Evolutionary conservation across 192 early-diverging fungal species (phyloP), one percentile per base, ranked within the genome.

Genomic region (Linnemannia schmuckeri): DNA sequence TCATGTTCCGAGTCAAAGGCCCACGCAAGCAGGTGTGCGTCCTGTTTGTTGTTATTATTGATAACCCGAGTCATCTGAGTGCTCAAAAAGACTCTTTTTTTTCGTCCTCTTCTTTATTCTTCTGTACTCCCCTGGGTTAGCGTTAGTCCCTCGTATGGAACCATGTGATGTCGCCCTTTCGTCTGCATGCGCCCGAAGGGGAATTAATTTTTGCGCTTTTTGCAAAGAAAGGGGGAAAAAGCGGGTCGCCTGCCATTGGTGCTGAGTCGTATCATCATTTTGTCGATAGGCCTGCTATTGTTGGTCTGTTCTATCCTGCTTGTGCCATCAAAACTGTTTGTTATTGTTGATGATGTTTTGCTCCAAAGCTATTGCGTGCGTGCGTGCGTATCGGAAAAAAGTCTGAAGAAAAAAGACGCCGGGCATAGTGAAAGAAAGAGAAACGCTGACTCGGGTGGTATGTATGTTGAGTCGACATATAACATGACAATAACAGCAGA

Each of bases 191-290:
- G 27, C 30, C 27, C 30, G 12, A 66, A 33, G 27, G 30, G n/a
- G 61, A 66, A 66, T 66, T 66, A 66, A 66, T 66, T 35, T 33
- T 66, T 66, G 61, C 61, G 49, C 49, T 52, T 33, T 52, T 33
- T 66, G 12, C 30, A 66, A 66, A 33, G n/a, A 10, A 1, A n/a
- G 57, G 27, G 30, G 27, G 27, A 1, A 27, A 63, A 63, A 12
- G 6, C 61, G 27, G 55, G 61, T 66, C 61, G 61, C 15, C 61
- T 66, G 61, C 61, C 61, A 66, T 66, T 66, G 61, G 61, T 66
- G 61, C 12, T 66, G 61, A 66, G 61, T 66, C 61, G 61, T 33
- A 33, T 33, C 30, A 30, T 33, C 4, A 0, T 15, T 33, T 61
- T 66, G 61, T 66, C 12, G 61, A 4, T 66, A 27, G 7, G 8